Base-by-base conservation (phyloP, 371 early-diverging fungal species). In the Antonospora locustae region DNA sequence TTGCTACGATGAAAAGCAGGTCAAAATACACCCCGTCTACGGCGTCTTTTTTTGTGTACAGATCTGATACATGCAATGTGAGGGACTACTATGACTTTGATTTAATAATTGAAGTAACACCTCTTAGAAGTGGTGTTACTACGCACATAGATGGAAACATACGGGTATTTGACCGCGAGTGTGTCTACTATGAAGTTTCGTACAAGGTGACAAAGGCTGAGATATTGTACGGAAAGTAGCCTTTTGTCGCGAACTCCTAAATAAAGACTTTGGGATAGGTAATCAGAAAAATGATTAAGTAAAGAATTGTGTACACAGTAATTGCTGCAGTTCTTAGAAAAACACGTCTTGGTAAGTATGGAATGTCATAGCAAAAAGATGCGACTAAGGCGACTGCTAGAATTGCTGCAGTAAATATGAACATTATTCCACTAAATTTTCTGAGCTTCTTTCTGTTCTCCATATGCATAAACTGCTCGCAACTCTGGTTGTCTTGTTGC, bases 1-100 rank as follows among this genome's bases (percentile, higher is more conserved):
- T 9, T 41, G 23, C 6, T 43, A 17, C 7, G 9, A 14, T 6
- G 7, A 11, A n/a, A 7, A n/a, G 7, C n/a, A 43, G 17, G 7
- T 9, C n/a, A 7, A 6, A 9, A 16, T 7, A 7, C 7, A 9
- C n/a, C 7, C 16, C 12, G 9, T 6, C 12, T 47, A 17, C 12
- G 6, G 38, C 53, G 22, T 29, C 11, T n/a, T n/a, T 65, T 25
- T 9, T 20, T 19, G 53, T 60, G 5, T 65, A 24, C 49, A 55
- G 66, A 23, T 38, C 66, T n/a, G 23, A 29, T 3, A 65, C 66
- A 4, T 22, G 46, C 20, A 54, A 43, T 24, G 29, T 34, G 36
- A n/a, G 11, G 5, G 55, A 65, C 23, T 65, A 43, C 32, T 65
- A 65, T 41, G 30, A 55, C 38, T 52, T 32, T 47, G 67, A 64